Base-by-base conservation (phyloP, 306 rosid species). In the Ceratonia siliqua region DNA sequence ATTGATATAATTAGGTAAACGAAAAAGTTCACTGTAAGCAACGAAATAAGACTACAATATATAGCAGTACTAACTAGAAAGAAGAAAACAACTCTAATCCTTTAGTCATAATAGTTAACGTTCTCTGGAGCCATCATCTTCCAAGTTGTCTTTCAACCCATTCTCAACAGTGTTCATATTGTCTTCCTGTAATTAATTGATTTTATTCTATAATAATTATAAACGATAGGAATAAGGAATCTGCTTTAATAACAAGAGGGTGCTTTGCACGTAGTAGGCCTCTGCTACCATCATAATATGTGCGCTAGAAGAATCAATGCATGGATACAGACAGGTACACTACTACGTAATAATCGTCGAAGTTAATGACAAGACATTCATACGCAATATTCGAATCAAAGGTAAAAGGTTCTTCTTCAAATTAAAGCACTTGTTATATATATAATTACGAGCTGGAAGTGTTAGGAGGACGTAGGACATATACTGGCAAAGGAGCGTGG, bases 141-240 rank as follows among this genome's bases (percentile, higher is more conserved):
- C 30, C 38, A 30, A 6, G 6, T 1, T 13, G 36, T 57, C 38
- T 58, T 58, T 58, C 63, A 28, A 5, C 42, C 22, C 22, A 28
- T n/a, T n/a, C 65, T 15, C 28, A 22, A 41, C 7, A 2, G 14
- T 58, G 68, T 6, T 55, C 36, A 12, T 55, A 55, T 56, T 5
- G 32, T n/a, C 8, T 5, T 55, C 13, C 28, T 18, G 48, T 30
- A 27, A 25, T 58, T 28, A 48, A 73, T 64, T 43, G 73, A 64
- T 56, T 56, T 64, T 17, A 14, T 66, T 72, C 64, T 62, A 66
- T 81, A 67, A 66, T 80, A 52, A 32, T 49, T 46, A 53, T 62
- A 75, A 81, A 62, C 56, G 84, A 75, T 62, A 52, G 77, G 48
- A 81, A 81, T 79, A 53, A 52, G 77, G 48, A 81, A 81, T 79